Percentiles rank a stretch among this genome's conserved stretches.
phyloP scores from a whole-genome alignment of 1,139 yeast genomes.

The Zygosaccharomyces sapae region DNA sequence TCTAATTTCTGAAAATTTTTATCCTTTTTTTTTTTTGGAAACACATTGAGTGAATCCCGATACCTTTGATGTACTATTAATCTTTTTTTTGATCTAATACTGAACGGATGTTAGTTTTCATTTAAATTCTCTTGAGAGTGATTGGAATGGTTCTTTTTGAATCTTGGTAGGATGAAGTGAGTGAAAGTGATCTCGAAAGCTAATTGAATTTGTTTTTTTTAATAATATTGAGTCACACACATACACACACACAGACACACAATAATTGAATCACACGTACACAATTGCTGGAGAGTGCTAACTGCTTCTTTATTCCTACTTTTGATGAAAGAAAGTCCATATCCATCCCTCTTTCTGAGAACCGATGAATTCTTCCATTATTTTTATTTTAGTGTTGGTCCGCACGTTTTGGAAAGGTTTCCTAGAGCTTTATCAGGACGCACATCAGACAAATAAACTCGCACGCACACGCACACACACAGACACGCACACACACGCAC shows the following conservation, averaged over 20 bases:
- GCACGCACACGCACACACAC: conserved; percentile 19
- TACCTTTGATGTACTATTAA: conserved; percentile 5
- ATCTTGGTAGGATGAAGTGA: background rate
- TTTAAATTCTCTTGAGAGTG: background rate
- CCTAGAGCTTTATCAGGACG: background rate
- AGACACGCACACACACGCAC: conserved; percentile 14
- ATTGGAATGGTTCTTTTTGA: background rate
- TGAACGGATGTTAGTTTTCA: background rate
- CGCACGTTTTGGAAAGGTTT: background rate
- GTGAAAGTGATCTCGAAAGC: conserved; percentile 2
- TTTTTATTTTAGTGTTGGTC: too few species aligned
- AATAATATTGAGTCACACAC: conserved; percentile 12
- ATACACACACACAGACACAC: conserved; percentile 20
- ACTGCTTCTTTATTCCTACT: background rate
- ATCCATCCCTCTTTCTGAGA: background rate
- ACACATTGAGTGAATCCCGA: conserved; percentile 7
- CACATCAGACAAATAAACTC: conserved; percentile 10
- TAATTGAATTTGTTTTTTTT: conserved; percentile 2
- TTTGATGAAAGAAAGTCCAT: background rate
- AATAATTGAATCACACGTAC: background rate
- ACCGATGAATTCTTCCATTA: too few species aligned
- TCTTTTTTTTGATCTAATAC: background rate
- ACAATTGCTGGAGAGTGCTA: background rate
- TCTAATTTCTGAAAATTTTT: conserved; percentile 7
- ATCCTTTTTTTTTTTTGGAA: conserved; percentile 24